Percentiles rank a stretch among this genome's conserved stretches.
phyloP scores from a whole-genome alignment of 1,139 yeast species.

The Yamadazyma mexicana region DNA sequence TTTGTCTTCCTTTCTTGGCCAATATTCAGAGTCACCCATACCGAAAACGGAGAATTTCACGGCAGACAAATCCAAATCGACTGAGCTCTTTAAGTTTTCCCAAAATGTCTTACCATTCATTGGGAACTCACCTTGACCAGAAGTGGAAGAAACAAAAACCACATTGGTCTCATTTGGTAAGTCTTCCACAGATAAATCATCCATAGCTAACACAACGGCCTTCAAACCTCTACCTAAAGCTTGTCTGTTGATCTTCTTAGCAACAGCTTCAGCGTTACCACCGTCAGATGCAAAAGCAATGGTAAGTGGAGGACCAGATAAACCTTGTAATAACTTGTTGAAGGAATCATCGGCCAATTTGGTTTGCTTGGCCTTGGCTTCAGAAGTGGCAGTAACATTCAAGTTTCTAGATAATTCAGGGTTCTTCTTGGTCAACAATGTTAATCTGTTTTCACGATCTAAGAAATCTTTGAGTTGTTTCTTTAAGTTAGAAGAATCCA shows the following conservation, averaged over 20 bases:
- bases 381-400: constrained; percentile 58
- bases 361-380: constrained; percentile 60
- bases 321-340: constrained; percentile 74
- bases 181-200: constrained; percentile 80
- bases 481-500: constrained; percentile 82
- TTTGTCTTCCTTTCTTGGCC: constrained; percentile 97
- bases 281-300: constrained; percentile 94
- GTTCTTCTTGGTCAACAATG: constrained; percentile 66
- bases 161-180: constrained; percentile 79
- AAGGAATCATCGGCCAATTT: constrained; percentile 76
- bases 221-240: constrained; percentile 87
- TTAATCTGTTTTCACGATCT: constrained; percentile 86
- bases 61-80: constrained; percentile 71
- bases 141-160: constrained; percentile 81
- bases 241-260: constrained; percentile 79
- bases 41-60: constrained; percentile 81
- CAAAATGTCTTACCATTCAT: constrained; percentile 90
- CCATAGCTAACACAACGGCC: constrained; percentile 77
- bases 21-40: constrained; percentile 89
- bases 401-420: constrained; percentile 81
- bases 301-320: constrained; percentile 91
- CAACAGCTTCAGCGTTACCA: constrained; percentile 85
- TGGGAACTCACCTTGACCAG: constrained; percentile 98
- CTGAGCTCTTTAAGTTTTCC: constrained; percentile 74
- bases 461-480: constrained; percentile 76